Base-by-base conservation (phyloP, 108 stramenopile species). In the Mediolabrus comicus region DNA sequence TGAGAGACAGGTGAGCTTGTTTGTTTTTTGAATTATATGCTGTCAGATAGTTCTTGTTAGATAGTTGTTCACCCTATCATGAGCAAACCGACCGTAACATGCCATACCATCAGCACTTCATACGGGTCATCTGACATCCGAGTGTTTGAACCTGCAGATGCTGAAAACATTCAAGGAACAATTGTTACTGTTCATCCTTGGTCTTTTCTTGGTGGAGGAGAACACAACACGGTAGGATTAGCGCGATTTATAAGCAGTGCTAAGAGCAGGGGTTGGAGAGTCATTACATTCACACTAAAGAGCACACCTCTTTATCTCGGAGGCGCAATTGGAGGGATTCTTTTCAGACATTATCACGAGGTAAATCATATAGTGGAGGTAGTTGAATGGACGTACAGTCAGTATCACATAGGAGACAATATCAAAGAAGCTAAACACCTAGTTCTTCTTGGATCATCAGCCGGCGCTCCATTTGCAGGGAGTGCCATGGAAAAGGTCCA, bases 161-260 rank as follows among this genome's bases (percentile, higher is more conserved):
- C n/a, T n/a, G n/a, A n/a, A n/a, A n/a, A 2, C 16, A 38, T 60
- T 14, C 55, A 4, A 0, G 73, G 73, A 17, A 66, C 73, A 13
- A 66, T 74, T 24, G 43, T 74, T 10, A 65, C 65, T 11, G 65
- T 74, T 59, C 73, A 74, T 52, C 73, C 73, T 0, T 74, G 73
- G 73, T 43, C 73, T 1, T 24, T 53, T 14, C 65, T 74, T 52
- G 73, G 73, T 4, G 73, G 73, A 6, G 73, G 65, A 11, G 73
- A 74, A 59, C 73, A 74, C 59, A 74, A 74, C 43, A 74, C 73
- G 11, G 67, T 66, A 10, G 65, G 65, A 16, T 51, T 71, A 12
- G 69, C 69, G 2, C 31, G 60, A 29, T 19, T 53, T 29, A 67
- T 67, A 54, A 53, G 51, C 14, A 33, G 39, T 13, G 38, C 35